Percentiles rank a stretch among this genome's conserved stretches.
These are phyloP conservation scores for Chalciporus piperatoides DNA, from an alignment of 1,284 basidiomycete species.

Conservation along the genomic window DNA sequence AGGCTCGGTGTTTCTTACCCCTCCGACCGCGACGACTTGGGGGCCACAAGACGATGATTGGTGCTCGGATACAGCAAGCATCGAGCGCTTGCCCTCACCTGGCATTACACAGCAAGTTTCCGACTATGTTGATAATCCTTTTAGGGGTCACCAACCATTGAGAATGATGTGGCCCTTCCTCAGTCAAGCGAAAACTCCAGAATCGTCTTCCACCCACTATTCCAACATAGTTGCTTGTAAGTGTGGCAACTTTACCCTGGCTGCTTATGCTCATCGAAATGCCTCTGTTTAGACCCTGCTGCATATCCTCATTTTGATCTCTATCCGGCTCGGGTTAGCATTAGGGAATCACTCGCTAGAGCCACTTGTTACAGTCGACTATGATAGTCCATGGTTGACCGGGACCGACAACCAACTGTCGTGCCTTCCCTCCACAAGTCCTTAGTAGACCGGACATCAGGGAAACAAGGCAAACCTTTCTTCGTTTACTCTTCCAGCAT, in stretches of 20 bases:
- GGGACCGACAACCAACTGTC: too few relatives aligned
- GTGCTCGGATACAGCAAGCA: conserved; percentile 15
- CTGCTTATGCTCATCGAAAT: conserved; percentile 10
- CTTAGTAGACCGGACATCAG: neutral
- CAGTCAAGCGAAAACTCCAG: neutral
- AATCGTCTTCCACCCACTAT: conserved; percentile 22
- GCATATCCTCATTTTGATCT: conserved; percentile 46
- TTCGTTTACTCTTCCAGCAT: conserved; percentile 42
- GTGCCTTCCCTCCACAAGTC: too few relatives aligned
- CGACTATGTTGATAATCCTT: conserved; percentile 36
- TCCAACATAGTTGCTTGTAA: conserved; percentile 37
- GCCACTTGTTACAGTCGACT: conserved; percentile 1
- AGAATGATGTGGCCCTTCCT: conserved; percentile 11
- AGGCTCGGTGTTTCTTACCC: conserved; percentile 58
- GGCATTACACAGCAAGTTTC: conserved; percentile 36
- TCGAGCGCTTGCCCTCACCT: conserved; percentile 28
- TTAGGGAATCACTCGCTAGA: neutral
- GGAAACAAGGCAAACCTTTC: conserved; percentile 9
- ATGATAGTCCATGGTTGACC: neutral
- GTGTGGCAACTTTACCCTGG: conserved; percentile 7
- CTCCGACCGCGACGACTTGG: conserved; percentile 39
- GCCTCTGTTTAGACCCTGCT: conserved; percentile 32
- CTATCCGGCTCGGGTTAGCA: conserved; percentile 34
- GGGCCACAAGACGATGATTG: conserved; percentile 25
- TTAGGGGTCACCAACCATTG: conserved; percentile 6